Base-by-base conservation (phyloP, 2,329 filamentous ascomycete species). In the Graphilbum fragrans region DNA sequence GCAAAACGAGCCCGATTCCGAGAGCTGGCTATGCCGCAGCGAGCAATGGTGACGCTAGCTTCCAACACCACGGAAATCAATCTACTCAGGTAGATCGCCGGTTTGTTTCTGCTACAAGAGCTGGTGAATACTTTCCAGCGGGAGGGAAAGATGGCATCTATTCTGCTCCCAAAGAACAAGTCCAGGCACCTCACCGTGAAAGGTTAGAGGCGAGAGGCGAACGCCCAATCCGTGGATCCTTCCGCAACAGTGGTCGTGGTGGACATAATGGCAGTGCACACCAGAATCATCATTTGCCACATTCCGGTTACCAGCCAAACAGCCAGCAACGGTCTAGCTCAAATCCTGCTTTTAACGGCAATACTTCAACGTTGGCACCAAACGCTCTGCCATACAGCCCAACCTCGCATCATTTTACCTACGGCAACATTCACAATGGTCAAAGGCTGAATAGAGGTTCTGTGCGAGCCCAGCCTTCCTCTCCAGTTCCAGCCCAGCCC, bases 231-330 rank as follows among this genome's bases (percentile, higher is more conserved):
- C 65, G 67, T 29, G 66, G 66, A 18, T 60, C 61, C 20, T 69
- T 58, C 44, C 63, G 68, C 31, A 14, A 27, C 25, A 58, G 63
- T 33, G 60, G 61, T 36, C 67, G 69, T 37, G 68, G 66, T 31
- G 60, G 58, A 17, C 66, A 70, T 45, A 61, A 62, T 43, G 50
- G 52, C 39, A 47, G 35, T 38, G 46, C 36, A 31, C 50, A 49
- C 45, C 60, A 54, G 51, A 51, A 53, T 16, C 61, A 62, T 17
- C 41, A 47, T 47, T 47, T 43, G 16, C 22, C 40, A 49, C 41
- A 64, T 57, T 46, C 56, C 54, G 53, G 51, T 9, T 64, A 60
- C 47, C 53, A 53, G 29, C 48, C 56, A 27, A 62, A 62, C 39
- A 61, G 60, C 18, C 52, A 53, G 21, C 53, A 54, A 36, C 38